Percentiles rank a stretch among this genome's conserved stretches.
Evolutionary conservation across 768 basidiomycete species (phyloP).

Genomic region (Leccinellum luteum): DNA sequence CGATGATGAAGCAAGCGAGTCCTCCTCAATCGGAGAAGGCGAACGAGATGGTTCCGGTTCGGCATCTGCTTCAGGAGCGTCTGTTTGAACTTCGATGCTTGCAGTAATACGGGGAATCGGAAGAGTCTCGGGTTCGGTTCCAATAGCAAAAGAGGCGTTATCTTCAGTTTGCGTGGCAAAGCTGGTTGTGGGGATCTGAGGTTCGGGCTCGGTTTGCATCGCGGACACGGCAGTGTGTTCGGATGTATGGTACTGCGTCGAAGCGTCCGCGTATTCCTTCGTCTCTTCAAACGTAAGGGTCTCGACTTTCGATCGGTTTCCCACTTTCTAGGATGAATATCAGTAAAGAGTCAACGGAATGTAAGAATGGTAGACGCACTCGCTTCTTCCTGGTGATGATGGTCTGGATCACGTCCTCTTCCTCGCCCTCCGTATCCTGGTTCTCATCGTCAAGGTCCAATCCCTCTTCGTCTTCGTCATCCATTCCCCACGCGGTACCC

Average conservation of each 20-base stretch:
- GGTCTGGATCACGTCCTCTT: constrained; percentile 72
- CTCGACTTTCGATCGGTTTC: constrained; percentile 52
- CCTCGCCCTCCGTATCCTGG: constrained; percentile 60
- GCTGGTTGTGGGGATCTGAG: constrained; percentile 43
- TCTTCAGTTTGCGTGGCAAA: constrained; percentile 59
- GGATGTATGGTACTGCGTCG: constrained; percentile 64
- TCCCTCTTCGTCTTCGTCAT: constrained; percentile 40
- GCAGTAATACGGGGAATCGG: constrained; percentile 30
- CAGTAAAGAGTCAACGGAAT: constrained; percentile 9
- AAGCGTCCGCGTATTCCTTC: constrained; percentile 75
- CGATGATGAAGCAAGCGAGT: constrained; percentile 68
- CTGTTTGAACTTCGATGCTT: constrained; percentile 68
- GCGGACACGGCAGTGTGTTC: constrained; percentile 46
- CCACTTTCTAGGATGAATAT: constrained; percentile 53
- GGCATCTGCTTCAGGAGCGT: constrained; percentile 35
- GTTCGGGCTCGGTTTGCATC: constrained; percentile 64
- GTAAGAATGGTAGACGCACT: constrained; percentile 37
- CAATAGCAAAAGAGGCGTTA: constrained; percentile 28
- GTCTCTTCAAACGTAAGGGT: constrained; percentile 51
- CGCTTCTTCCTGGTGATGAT: constrained; percentile 85
- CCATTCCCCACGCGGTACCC: constrained; percentile 43
- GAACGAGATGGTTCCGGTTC: constrained; percentile 38
- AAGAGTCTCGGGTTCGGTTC: constrained; percentile 39
- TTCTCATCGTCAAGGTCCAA: constrained; percentile 39
- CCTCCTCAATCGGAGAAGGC: constrained; percentile 45